phyloP scores from a whole-genome alignment of 140 eudicot genomes.

The Oenanthe javanica region DNA sequence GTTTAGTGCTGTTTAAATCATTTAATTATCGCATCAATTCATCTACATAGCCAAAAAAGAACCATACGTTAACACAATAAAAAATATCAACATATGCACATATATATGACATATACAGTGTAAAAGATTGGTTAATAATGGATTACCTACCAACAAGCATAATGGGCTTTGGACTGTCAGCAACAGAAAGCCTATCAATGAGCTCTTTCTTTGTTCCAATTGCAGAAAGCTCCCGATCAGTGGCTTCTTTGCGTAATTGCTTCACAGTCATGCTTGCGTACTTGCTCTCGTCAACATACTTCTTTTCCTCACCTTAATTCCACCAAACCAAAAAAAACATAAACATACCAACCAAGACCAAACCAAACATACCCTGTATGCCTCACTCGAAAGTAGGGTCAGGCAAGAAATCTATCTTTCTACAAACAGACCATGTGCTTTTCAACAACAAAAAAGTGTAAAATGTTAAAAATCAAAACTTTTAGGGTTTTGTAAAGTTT shows the following conservation, averaged over 20 bases:
- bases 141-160: slow-evolving; percentile 25
- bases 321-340: background rate
- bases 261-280: slow-evolving; percentile 35
- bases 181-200: slow-evolving; percentile 48
- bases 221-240: slow-evolving; percentile 41
- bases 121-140: background rate
- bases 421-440: background rate
- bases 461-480: background rate
- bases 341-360: background rate
- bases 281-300: slow-evolving; percentile 33
- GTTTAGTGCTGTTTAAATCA: background rate
- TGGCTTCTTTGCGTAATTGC: slow-evolving; percentile 61
- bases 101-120: background rate
- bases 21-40: background rate
- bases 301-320: slow-evolving; percentile 23
- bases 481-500: background rate
- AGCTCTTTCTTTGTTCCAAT: slow-evolving; percentile 72
- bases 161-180: slow-evolving; percentile 17
- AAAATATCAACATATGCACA: background rate
- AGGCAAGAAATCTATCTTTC: too few relatives aligned
- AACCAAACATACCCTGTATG: background rate
- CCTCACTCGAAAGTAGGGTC: background rate
- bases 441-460: background rate
- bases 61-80: background rate
- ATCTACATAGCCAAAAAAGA: background rate